Base-by-base conservation (phyloP, 2,329 filamentous ascomycete species). In the Emergomyces pasteurianus region DNA sequence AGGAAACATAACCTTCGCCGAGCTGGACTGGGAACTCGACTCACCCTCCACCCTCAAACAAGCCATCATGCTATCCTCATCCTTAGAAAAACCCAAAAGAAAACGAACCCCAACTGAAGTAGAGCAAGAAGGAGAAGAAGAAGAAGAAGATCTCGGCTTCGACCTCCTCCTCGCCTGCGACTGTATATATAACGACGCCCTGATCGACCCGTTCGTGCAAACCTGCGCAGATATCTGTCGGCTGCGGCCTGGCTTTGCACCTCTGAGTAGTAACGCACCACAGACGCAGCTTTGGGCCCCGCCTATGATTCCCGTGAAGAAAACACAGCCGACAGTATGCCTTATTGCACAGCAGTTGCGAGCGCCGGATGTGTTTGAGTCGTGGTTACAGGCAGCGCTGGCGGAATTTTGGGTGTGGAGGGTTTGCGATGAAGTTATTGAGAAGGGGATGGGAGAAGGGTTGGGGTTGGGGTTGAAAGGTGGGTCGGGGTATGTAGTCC, bases 151-250 rank as follows among this genome's bases (percentile, higher is more conserved):
- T 54, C 64, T 60, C 2, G 80, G 81, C 61, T 87, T 94, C 65
- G 88, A 95, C 68, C 75, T 85, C 16, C 78, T 97, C 12, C 72
- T 97, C 42, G 90, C 91, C 3, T 95, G 90, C 70, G 94, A 99
- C 73, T 96, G 92, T 73, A 87, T 99, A 66, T 99, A 95, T 78
- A 99, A 97, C 74, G 89, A 96, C 65, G 83, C 88, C 2, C 81
- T 97, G 2, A 83, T 97, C 28, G 78, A 83, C 50, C 90, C 92
- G 0, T 83, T 97, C 56, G 88, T 94, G n/a, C 83, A 86, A 67
- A 88, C 90, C 0, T 95, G 89, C 71, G 83, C 79, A 6, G 88
- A 95, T 64, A 80, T 86, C 28, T 95, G 90, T 73, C 76, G 76
- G 10, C 73, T 92, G 18, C 79, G 86, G 40, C 70, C 71, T 16